A percentile compares a stretch with the other conserved stretches of the same genome.
Conservation (phyloP, 208 protist species). For the Trypanosoma mega region DNA sequence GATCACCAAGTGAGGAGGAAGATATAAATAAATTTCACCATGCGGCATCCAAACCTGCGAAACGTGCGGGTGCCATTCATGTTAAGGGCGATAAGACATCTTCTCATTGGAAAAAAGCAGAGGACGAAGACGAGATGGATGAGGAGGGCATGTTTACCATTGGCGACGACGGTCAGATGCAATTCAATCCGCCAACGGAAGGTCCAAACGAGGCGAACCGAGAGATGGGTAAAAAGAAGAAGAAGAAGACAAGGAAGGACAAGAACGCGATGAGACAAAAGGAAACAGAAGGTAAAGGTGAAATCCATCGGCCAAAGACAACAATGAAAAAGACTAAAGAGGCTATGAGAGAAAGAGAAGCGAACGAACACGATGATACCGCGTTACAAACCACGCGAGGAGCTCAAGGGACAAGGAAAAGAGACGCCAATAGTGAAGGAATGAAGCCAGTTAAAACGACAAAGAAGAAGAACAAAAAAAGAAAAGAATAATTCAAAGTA, state of each 20-base stretch:
- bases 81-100: constrained; percentile 17
- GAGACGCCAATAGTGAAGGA: constrained; percentile 11
- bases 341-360: constrained; percentile 4
- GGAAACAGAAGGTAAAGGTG: constrained; percentile 6
- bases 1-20: no score
- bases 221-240: constrained; percentile 21
- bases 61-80: no score
- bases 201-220: not conserved
- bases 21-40: no score
- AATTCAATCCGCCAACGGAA: constrained; percentile 20
- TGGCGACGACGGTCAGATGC: constrained; percentile 46
- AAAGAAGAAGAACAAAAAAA: constrained; percentile 22
- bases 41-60: no score
- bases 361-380: not conserved
- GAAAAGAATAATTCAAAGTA: not conserved
- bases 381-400: no score
- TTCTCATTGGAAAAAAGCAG: not conserved
- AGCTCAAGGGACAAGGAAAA: no score
- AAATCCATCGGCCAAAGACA: constrained; percentile 17
- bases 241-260: constrained; percentile 13
- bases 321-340: constrained; percentile 21
- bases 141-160: constrained; percentile 36
- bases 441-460: not conserved
- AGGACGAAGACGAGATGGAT: constrained; percentile 5
- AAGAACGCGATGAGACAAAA: constrained; percentile 23